Evolutionary conservation across 768 basidiomycete genomes (phyloP).

Genomic region (Podaxis mareebaensis): DNA sequence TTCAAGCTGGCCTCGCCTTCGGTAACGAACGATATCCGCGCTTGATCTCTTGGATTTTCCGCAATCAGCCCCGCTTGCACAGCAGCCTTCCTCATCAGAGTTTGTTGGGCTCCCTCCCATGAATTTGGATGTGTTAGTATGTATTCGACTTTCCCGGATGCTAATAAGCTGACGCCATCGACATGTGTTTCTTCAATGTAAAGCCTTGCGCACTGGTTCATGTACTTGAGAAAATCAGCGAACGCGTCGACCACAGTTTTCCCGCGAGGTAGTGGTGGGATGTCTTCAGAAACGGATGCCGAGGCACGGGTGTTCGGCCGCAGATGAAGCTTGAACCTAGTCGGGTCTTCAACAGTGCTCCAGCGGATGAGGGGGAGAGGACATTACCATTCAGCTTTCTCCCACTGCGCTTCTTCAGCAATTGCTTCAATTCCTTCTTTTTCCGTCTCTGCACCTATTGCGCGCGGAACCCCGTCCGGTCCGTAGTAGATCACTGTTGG

Average conservation of each 20-base stretch:
- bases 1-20: slow-evolving; percentile 63
- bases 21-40: slow-evolving; percentile 50
- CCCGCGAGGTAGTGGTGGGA: slow-evolving; percentile 42
- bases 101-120: slow-evolving; percentile 60
- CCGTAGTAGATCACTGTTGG: slow-evolving; percentile 39
- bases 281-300: slow-evolving; percentile 13
- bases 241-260: slow-evolving; percentile 43
- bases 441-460: slow-evolving; percentile 17
- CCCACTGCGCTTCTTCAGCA: slow-evolving; percentile 16
- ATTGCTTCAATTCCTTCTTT: slow-evolving; percentile 15
- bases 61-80: slow-evolving; percentile 48
- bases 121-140: slow-evolving; percentile 62
- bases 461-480: not conserved
- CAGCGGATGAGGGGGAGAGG: not conserved
- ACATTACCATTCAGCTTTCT: slow-evolving; percentile 16
- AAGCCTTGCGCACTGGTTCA: slow-evolving; percentile 41
- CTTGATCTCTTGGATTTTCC: slow-evolving; percentile 32
- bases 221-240: slow-evolving; percentile 49
- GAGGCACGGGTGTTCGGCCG: slow-evolving; percentile 24
- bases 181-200: slow-evolving; percentile 50
- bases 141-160: slow-evolving; percentile 41
- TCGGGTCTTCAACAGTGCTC: not conserved
- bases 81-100: slow-evolving; percentile 51
- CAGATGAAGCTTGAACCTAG: slow-evolving; percentile 32
- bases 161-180: slow-evolving; percentile 44